Percentiles rank a stretch among this genome's conserved stretches.
phyloP scores from a whole-genome alignment of 2,329 filamentous ascomycete genomes.

The Dactylellina cionopaga region DNA sequence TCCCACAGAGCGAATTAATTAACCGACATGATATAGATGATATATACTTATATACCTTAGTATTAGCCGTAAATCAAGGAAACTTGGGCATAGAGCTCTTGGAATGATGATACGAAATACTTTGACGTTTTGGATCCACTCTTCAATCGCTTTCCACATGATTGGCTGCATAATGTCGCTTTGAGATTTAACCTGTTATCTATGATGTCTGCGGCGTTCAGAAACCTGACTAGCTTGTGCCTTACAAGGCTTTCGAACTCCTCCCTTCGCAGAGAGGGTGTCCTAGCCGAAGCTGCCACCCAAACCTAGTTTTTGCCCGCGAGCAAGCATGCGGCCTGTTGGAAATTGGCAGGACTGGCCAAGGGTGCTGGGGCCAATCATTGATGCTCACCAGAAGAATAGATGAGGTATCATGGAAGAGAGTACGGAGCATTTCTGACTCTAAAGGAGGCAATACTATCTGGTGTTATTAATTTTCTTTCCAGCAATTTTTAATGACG shows the following conservation, averaged over 20 bases:
- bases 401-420: slow-evolving; percentile 10
- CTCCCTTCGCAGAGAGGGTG: slow-evolving; percentile 42
- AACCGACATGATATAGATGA: background rate
- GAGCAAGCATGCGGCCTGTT: slow-evolving; percentile 40
- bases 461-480: background rate
- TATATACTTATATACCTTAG: no score
- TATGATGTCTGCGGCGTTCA: slow-evolving; percentile 43
- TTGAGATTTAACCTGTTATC: slow-evolving; percentile 31
- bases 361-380: slow-evolving; percentile 37
- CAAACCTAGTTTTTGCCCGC: slow-evolving; percentile 48
- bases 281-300: slow-evolving; percentile 47
- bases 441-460: background rate
- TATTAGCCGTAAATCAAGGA: slow-evolving; percentile 29
- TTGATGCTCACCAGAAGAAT: background rate
- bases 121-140: slow-evolving; percentile 28
- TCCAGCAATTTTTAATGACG: no score
- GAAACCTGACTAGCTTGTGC: slow-evolving; percentile 37
- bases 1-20: background rate
- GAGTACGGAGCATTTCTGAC: background rate
- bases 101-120: slow-evolving; percentile 13
- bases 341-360: slow-evolving; percentile 42
- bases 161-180: slow-evolving; percentile 38
- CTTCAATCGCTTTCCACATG: background rate
- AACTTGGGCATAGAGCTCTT: background rate
- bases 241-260: slow-evolving; percentile 50